Evolutionary conservation across 768 basidiomycete genomes (phyloP).

Genomic region (Lentinula boryana): DNA sequence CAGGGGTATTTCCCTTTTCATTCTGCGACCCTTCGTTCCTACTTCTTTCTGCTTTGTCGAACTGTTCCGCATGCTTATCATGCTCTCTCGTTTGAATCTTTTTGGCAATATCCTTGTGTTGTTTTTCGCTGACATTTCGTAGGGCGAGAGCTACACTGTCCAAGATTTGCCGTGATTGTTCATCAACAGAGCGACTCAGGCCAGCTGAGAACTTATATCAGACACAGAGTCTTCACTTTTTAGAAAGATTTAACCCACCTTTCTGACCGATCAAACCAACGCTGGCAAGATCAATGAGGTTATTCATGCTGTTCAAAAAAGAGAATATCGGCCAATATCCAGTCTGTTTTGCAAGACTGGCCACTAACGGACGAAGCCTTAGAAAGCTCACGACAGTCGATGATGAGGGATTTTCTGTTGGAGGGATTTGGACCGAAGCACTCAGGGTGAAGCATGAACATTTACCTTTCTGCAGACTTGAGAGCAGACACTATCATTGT

Average conservation of each 20-base stretch:
- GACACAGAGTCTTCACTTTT: neutral
- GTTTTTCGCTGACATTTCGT: constrained; percentile 50
- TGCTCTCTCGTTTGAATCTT: constrained; percentile 30
- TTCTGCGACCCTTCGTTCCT: constrained; percentile 24
- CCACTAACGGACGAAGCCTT: constrained; percentile 66
- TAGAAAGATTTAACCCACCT: constrained; percentile 32
- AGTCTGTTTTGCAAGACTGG: constrained; percentile 69
- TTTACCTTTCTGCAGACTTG: constrained; percentile 46
- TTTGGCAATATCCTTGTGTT: constrained; percentile 36
- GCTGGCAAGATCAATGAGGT: constrained; percentile 15
- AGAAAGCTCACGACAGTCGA: constrained; percentile 77
- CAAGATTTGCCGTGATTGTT: constrained; percentile 82
- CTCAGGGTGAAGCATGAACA: neutral
- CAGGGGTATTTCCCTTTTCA: constrained; percentile 46
- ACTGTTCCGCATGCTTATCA: constrained; percentile 5
- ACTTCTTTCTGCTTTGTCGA: constrained; percentile 20
- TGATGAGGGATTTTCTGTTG: constrained; percentile 58
- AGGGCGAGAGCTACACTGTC: constrained; percentile 72
- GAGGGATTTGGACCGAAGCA: neutral
- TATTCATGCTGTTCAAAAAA: constrained; percentile 26
- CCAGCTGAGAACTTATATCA: constrained; percentile 51
- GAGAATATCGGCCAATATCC: constrained; percentile 90
- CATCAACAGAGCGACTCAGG: constrained; percentile 68
- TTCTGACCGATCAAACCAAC: constrained; percentile 95
- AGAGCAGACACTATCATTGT: constrained; percentile 51